Evolutionary conservation across 208 protist genomes (phyloP).

Genomic region (Leishmania amazonensis): DNA sequence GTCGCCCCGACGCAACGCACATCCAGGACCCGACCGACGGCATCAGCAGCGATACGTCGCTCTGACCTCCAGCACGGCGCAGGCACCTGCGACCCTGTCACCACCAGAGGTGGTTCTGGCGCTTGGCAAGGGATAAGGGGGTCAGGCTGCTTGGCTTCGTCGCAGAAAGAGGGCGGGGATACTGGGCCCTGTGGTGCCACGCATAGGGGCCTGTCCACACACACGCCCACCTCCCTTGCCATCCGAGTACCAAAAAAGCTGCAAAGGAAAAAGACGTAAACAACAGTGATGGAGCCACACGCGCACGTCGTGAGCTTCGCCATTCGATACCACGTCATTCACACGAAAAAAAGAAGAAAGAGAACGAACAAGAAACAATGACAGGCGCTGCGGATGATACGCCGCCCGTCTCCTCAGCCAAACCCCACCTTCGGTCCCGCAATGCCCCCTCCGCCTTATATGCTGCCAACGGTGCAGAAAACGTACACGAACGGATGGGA

Average conservation of each 20-base stretch:
- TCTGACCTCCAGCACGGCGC: not conserved
- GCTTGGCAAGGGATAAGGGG: not conserved
- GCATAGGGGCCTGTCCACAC: no score
- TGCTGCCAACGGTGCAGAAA: not conserved
- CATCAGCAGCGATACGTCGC: not conserved
- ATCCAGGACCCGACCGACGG: not conserved
- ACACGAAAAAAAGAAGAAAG: constrained; percentile 10
- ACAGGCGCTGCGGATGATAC: not conserved
- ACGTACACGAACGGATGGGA: not conserved
- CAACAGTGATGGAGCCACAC: not conserved
- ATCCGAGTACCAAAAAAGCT: no score
- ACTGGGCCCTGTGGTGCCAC: no score
- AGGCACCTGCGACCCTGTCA: not conserved
- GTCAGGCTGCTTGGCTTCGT: not conserved
- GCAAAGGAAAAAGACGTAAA: constrained; percentile 2
- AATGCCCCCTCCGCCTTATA: not conserved
- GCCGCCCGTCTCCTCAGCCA: not conserved
- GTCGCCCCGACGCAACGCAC: not conserved
- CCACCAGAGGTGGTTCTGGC: not conserved
- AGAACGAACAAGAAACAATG: not conserved
- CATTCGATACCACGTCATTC: not conserved
- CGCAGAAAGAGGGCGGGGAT: not conserved
- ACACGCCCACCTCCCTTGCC: no score
- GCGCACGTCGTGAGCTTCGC: not conserved
- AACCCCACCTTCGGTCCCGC: no score